Evolutionary conservation across 1,139 yeast species (phyloP).

Genomic region (Debaryomyces fabryi): DNA sequence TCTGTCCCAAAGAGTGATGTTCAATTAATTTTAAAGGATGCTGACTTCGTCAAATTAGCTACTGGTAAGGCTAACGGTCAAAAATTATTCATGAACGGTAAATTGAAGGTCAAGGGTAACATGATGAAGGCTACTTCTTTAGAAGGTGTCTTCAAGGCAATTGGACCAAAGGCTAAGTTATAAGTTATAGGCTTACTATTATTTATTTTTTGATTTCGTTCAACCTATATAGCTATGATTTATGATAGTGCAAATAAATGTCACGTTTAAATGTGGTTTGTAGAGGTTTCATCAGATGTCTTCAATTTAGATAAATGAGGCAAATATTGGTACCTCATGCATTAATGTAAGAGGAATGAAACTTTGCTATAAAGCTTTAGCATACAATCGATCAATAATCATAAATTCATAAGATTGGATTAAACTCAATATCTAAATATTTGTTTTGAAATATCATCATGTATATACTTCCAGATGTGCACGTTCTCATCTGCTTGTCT

Average conservation of each 20-base stretch:
- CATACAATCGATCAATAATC: too few relatives aligned
- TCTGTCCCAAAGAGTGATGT: conserved; percentile 64
- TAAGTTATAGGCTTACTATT: conserved; percentile 19
- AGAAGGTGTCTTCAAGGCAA: conserved; percentile 70
- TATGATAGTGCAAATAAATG: conserved; percentile 1
- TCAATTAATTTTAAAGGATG: conserved; percentile 64
- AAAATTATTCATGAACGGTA: conserved; percentile 81
- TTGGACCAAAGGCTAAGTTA: conserved; percentile 58
- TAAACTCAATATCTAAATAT: too few relatives aligned
- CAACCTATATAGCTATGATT: conserved; percentile 1
- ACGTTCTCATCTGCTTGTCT: neutral
- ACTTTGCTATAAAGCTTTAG: too few relatives aligned
- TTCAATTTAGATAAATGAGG: too few relatives aligned
- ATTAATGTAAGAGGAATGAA: too few relatives aligned
- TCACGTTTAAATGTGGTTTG: neutral
- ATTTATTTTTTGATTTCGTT: conserved; percentile 1
- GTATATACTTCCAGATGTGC: neutral
- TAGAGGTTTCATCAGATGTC: neutral
- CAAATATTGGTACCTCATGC: too few relatives aligned
- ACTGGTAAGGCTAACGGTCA: conserved; percentile 83
- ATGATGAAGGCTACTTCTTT: conserved; percentile 86
- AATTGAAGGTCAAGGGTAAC: conserved; percentile 84
- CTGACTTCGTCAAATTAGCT: conserved; percentile 68
- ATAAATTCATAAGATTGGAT: too few relatives aligned
- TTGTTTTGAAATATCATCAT: too few relatives aligned